These are phyloP conservation scores for Metschnikowia cubensis DNA, from an alignment of 805 yeast species.

Conservation along the genomic window DNA sequence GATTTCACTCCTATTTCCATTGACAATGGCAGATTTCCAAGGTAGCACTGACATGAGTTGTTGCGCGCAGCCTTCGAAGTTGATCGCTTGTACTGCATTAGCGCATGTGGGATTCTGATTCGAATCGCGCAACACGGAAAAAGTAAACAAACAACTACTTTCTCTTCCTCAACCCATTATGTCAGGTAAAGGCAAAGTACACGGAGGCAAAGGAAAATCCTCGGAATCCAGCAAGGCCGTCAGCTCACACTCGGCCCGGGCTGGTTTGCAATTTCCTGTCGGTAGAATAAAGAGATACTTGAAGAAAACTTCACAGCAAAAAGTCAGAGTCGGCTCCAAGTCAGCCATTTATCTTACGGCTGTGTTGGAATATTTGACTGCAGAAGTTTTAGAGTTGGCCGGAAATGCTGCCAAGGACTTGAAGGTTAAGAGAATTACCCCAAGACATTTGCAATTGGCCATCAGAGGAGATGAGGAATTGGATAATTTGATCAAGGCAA, in stretches of 20 bases:
- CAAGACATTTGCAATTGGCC: slow-evolving; percentile 31
- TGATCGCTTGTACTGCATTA: slow-evolving; percentile 3
- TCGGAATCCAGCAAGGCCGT: slow-evolving; percentile 66
- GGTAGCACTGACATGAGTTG: background rate
- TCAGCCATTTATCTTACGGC: slow-evolving; percentile 59
- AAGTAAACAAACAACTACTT: slow-evolving; percentile 17
- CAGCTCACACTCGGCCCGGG: slow-evolving; percentile 89
- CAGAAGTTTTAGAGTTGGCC: slow-evolving; percentile 31
- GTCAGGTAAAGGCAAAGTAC: slow-evolving; percentile 86
- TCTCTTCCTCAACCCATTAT: slow-evolving; percentile 33
- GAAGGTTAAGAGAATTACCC: slow-evolving; percentile 32
- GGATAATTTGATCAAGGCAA: slow-evolving; percentile 32
- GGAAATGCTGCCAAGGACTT: slow-evolving; percentile 32
- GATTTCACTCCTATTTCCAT: background rate
- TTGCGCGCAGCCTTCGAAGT: background rate
- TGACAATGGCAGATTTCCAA: background rate
- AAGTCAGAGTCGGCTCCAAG: slow-evolving; percentile 73
- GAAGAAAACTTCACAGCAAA: slow-evolving; percentile 76
- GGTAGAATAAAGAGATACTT: slow-evolving; percentile 98
- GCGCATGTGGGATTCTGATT: slow-evolving; percentile 1
- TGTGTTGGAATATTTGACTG: slow-evolving; percentile 29
- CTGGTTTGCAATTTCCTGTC: slow-evolving; percentile 95
- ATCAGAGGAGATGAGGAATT: slow-evolving; percentile 31
- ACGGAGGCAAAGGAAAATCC: slow-evolving; percentile 95
- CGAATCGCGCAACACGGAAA: slow-evolving; percentile 8